Evolutionary conservation across 306 rosid species (phyloP).

Genomic region (Quercus cerris): DNA sequence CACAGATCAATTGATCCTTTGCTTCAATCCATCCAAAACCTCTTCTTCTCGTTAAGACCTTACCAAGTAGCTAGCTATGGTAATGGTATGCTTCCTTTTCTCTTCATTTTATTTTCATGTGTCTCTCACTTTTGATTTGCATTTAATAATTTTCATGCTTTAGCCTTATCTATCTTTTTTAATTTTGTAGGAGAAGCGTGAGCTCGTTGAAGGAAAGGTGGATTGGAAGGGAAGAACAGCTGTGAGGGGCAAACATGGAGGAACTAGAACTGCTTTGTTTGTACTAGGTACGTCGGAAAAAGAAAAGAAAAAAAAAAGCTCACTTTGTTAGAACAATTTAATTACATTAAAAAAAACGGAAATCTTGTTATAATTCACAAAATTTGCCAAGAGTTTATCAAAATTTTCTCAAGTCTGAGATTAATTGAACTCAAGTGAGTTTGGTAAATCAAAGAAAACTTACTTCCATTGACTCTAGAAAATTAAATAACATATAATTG

Average conservation of each 20-base stretch:
- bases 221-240: constrained; percentile 95
- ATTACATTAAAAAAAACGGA: background rate
- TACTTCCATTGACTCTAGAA: no score
- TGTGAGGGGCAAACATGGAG: constrained; percentile 68
- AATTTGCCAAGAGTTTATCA: no score
- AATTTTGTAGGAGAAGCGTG: constrained; percentile 47
- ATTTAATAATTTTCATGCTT: background rate
- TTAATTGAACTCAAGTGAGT: no score
- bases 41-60: no score
- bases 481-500: no score
- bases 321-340: background rate
- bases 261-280: constrained; percentile 44
- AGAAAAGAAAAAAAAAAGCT: no score
- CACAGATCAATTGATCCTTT: no score
- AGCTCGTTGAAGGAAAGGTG: constrained; percentile 65
- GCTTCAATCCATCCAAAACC: no score
- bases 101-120: background rate
- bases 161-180: background rate
- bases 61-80: constrained; percentile 30
- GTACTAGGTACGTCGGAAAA: constrained; percentile 40
- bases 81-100: background rate
- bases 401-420: no score
- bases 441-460: no score
- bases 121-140: background rate
- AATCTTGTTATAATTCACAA: background rate